These are phyloP conservation scores for Rhizophagus clarus DNA, from an alignment of 192 early-diverging fungal genomes.

Conservation along the genomic window DNA sequence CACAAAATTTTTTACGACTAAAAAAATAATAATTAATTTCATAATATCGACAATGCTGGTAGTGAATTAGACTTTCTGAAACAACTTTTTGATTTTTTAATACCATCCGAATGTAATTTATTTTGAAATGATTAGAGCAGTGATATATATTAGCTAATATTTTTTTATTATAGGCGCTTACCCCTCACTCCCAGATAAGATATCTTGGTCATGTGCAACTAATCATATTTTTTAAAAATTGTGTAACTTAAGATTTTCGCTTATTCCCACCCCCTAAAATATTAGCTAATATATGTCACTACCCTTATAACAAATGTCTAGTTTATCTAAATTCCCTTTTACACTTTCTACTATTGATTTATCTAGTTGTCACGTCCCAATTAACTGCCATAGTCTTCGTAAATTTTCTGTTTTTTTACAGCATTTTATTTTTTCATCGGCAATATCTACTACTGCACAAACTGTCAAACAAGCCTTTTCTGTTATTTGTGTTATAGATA, in stretches of 20 bases:
- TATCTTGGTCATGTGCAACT: no score
- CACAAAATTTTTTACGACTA: neutral
- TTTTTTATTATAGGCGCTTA: no score
- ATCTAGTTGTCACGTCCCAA: conserved; percentile 1
- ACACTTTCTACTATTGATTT: neutral
- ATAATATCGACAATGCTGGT: neutral
- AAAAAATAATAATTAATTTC: neutral
- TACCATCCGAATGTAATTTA: neutral
- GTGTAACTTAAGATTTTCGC: no score
- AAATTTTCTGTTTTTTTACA: neutral
- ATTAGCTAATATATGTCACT: no score
- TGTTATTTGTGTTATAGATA: no score
- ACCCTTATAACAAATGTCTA: neutral
- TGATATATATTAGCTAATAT: no score
- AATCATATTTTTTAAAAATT: no score
- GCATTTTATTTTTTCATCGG: no score
- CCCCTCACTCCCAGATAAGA: no score
- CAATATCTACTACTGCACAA: neutral
- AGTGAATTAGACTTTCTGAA: neutral
- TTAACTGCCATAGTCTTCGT: neutral
- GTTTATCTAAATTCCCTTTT: neutral
- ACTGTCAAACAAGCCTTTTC: no score
- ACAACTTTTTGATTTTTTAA: neutral
- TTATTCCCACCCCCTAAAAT: no score
- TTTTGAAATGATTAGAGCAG: conserved; percentile 11